phyloP scores from a whole-genome alignment of 108 stramenopile genomes.

The Chaetoceros tenuissimus region DNA sequence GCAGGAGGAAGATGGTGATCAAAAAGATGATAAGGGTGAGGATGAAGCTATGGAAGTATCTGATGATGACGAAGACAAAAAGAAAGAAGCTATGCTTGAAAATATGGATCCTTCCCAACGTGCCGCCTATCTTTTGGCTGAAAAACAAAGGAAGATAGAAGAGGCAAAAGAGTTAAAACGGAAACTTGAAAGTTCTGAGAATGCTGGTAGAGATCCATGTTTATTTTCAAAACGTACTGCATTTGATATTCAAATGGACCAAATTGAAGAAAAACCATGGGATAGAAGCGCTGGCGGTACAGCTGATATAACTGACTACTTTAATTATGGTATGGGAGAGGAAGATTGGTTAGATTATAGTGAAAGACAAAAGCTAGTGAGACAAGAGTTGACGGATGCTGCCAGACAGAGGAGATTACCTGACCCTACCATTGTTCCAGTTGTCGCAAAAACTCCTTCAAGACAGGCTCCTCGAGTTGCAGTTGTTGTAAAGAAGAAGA shows the following conservation, averaged over 20 bases:
- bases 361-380: conserved; percentile 62
- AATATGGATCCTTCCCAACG: conserved; percentile 75
- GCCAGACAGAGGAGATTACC: conserved; percentile 59
- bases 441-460: conserved; percentile 44
- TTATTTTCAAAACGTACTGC: conserved; percentile 84
- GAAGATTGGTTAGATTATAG: conserved; percentile 85
- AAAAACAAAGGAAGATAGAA: conserved; percentile 76
- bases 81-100: conserved; percentile 43
- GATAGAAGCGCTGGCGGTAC: conserved; percentile 17
- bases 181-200: conserved; percentile 70
- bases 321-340: conserved; percentile 79
- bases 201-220: conserved; percentile 83
- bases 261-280: conserved; percentile 92
- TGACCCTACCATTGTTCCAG: conserved; percentile 76
- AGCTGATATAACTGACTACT: conserved; percentile 71
- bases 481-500: conserved; percentile 24
- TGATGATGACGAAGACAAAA: conserved; percentile 11
- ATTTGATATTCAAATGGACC: conserved; percentile 88
- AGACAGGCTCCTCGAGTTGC: conserved; percentile 64
- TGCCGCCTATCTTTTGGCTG: conserved; percentile 42
- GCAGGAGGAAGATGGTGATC: conserved; percentile 1
- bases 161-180: conserved; percentile 61
- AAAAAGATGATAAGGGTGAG: conserved; percentile 7
- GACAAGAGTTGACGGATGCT: conserved; percentile 87
- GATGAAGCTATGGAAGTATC: conserved; percentile 6